phyloP scores from a whole-genome alignment of 352 stramenopile species.

The Phytophthora hybrid region DNA sequence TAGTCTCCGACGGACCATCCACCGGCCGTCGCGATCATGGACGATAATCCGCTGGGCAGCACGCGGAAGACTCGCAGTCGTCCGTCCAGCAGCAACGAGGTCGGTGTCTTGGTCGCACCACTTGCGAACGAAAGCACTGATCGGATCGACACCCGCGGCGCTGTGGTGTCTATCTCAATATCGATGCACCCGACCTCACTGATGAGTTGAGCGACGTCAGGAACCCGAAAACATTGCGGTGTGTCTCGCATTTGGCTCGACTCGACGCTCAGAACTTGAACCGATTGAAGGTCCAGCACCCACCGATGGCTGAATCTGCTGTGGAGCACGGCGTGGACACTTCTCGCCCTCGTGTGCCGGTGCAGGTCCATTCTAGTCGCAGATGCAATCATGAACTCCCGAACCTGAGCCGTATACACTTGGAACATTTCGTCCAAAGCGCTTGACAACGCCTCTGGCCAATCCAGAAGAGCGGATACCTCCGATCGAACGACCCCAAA shows the following conservation, averaged over 20 bases:
- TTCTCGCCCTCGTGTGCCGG: not conserved
- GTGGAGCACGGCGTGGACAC: not conserved
- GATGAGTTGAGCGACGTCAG: not conserved
- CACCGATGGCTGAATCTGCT: not conserved
- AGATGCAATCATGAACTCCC: not conserved
- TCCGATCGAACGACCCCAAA: not conserved
- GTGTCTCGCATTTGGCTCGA: not conserved
- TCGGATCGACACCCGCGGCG: not conserved
- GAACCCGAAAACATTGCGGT: not conserved
- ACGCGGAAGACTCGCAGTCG: not conserved
- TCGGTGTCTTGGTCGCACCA: not conserved
- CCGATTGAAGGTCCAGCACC: not conserved
- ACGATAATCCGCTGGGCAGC: not conserved
- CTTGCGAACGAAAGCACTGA: not conserved
- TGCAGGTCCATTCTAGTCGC: not conserved
- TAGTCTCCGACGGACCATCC: conserved; percentile 5
- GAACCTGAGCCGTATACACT: not conserved
- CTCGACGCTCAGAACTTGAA: not conserved
- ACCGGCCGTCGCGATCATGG: conserved; percentile 1
- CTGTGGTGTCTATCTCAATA: not conserved
- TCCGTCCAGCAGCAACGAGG: not conserved
- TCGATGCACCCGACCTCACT: not conserved
- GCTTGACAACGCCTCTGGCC: not conserved
- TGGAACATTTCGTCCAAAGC: not conserved
- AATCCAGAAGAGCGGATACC: not conserved